These are phyloP conservation scores for Ocimum tenuiflorum DNA, from an alignment of 257 asterid genomes.

Conservation along the genomic window DNA sequence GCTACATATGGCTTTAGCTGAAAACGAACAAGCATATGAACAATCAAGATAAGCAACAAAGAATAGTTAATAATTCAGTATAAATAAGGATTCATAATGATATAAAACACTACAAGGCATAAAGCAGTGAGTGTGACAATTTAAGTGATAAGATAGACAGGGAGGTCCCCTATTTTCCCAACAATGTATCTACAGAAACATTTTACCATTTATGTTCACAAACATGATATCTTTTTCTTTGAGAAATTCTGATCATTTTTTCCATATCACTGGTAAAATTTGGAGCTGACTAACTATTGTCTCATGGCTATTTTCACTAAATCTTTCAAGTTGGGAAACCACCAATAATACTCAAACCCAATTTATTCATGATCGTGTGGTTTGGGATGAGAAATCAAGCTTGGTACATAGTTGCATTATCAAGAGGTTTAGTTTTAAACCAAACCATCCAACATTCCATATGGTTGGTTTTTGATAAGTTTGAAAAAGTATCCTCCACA, in stretches of 20 bases:
- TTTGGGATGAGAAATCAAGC: background rate
- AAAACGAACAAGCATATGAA: background rate
- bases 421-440: background rate
- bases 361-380: background rate
- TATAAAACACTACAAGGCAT: background rate
- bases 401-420: background rate
- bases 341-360: background rate
- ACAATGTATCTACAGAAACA: background rate
- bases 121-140: too few relatives aligned
- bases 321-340: background rate
- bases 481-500: background rate
- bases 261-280: background rate
- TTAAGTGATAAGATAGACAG: background rate
- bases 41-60: background rate
- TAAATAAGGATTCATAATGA: background rate
- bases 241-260: background rate
- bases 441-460: background rate
- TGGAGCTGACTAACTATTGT: background rate
- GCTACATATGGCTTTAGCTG: slow-evolving; percentile 72
- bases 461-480: background rate
- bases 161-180: background rate
- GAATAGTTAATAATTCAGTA: background rate
- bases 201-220: background rate
- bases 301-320: background rate
- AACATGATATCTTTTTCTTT: background rate